Percentiles rank a stretch among this genome's conserved stretches.
Conservation (phyloP, 306 rosid species). For the Cucumis cinereus region DNA sequence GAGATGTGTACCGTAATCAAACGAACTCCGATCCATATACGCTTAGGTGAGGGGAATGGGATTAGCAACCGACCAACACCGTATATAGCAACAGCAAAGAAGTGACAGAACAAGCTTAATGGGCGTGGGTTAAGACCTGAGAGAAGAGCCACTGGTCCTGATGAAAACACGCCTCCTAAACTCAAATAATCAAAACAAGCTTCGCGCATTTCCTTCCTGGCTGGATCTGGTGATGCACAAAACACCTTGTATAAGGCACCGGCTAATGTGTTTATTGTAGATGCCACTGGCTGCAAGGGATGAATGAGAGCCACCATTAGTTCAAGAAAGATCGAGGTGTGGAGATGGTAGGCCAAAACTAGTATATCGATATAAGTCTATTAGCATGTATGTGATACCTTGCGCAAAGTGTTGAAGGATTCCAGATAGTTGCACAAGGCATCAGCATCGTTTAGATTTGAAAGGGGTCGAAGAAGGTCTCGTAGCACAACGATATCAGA, state of each 20-base stretch:
- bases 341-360: background rate
- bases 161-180: slow-evolving; percentile 41
- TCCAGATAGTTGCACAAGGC: slow-evolving; percentile 43
- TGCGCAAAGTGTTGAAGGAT: slow-evolving; percentile 43
- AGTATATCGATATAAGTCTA: background rate
- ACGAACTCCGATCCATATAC: slow-evolving; percentile 43
- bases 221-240: slow-evolving; percentile 47
- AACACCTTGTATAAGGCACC: slow-evolving; percentile 16
- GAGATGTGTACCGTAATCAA: slow-evolving; percentile 31
- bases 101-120: slow-evolving; percentile 34
- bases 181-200: slow-evolving; percentile 54
- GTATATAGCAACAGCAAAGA: slow-evolving; percentile 36
- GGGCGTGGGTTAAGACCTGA: slow-evolving; percentile 50
- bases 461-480: slow-evolving; percentile 37
- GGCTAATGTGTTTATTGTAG: slow-evolving; percentile 51
- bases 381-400: slow-evolving; percentile 11
- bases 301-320: background rate
- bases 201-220: slow-evolving; percentile 44
- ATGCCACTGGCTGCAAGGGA: slow-evolving; percentile 51
- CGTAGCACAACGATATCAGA: slow-evolving; percentile 26
- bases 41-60: slow-evolving; percentile 46
- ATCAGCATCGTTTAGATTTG: slow-evolving; percentile 31
- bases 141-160: slow-evolving; percentile 38
- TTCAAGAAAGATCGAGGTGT: background rate
- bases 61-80: slow-evolving; percentile 35